Evolutionary conservation across 805 yeast species (phyloP).

Genomic region (Kuraishia ogatae): DNA sequence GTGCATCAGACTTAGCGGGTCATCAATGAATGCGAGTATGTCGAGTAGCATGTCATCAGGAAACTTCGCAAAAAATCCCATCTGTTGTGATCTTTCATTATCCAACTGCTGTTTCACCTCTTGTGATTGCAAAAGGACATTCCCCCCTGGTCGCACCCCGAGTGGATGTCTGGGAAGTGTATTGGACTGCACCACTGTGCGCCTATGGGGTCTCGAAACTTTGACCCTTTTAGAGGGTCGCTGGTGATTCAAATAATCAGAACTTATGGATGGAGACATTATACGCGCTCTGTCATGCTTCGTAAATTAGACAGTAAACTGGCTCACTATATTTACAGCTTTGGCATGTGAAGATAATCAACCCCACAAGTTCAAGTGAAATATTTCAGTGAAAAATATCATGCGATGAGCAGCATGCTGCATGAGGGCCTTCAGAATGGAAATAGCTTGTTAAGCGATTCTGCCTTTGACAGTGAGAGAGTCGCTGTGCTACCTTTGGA

Average conservation of each 20-base stretch:
- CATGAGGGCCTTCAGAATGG: background rate
- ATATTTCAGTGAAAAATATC: background rate
- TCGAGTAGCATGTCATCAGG: conserved; percentile 59
- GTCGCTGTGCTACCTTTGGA: no score
- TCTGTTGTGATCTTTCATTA: conserved; percentile 19
- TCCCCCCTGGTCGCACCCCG: conserved; percentile 72
- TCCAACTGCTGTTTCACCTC: conserved; percentile 8
- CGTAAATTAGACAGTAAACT: no score
- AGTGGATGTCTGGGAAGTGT: conserved; percentile 52
- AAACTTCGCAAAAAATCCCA: conserved; percentile 46
- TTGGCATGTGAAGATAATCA: background rate
- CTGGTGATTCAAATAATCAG: background rate
- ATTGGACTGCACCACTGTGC: background rate
- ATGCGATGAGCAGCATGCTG: background rate
- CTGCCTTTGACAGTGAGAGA: no score
- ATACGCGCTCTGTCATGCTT: background rate
- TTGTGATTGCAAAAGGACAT: conserved; percentile 31
- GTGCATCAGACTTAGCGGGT: conserved; percentile 36
- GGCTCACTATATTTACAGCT: no score
- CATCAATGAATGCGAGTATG: conserved; percentile 39
- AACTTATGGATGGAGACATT: background rate
- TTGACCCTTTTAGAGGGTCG: background rate
- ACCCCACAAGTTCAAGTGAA: background rate
- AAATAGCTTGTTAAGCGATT: background rate
- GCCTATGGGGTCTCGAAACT: background rate